A percentile compares a stretch with the other conserved stretches of the same genome.
Evolutionary conservation across 2,329 filamentous ascomycete species (phyloP).

Genomic region (Penicillium occitanis): DNA sequence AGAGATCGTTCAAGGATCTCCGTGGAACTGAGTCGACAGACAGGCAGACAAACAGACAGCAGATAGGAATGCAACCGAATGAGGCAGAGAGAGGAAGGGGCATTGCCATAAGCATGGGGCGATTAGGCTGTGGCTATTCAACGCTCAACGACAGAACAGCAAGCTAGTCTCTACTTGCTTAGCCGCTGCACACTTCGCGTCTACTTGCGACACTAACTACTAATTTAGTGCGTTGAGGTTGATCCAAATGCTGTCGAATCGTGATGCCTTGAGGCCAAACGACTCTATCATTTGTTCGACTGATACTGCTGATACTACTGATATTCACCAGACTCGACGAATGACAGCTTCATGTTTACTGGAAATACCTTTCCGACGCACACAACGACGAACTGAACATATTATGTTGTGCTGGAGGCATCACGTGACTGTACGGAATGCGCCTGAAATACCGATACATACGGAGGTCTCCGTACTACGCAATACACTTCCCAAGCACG

Average conservation of each 20-base stretch:
- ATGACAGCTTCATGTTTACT: background rate
- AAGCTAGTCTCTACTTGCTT: constrained; percentile 5
- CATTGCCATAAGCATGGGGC: background rate
- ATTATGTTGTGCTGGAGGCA: background rate
- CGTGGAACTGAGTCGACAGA: background rate
- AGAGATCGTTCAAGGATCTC: background rate
- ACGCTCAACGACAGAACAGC: background rate
- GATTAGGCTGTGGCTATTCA: background rate
- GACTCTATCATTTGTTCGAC: background rate
- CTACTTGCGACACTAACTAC: background rate
- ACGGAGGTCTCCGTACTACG: background rate
- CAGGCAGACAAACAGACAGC: background rate
- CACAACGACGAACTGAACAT: background rate
- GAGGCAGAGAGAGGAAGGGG: background rate
- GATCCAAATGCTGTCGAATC: background rate
- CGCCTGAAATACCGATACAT: constrained; percentile 1
- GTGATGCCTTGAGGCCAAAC: background rate
- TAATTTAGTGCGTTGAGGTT: background rate
- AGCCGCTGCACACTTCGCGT: background rate
- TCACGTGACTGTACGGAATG: constrained; percentile 8
- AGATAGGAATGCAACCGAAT: background rate
- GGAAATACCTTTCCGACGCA: background rate
- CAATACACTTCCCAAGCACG: background rate
- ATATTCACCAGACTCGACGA: background rate
- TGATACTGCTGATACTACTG: background rate